phyloP scores from a whole-genome alignment of 371 early-diverging fungal species.

The Choanephora cucurbitarum region DNA sequence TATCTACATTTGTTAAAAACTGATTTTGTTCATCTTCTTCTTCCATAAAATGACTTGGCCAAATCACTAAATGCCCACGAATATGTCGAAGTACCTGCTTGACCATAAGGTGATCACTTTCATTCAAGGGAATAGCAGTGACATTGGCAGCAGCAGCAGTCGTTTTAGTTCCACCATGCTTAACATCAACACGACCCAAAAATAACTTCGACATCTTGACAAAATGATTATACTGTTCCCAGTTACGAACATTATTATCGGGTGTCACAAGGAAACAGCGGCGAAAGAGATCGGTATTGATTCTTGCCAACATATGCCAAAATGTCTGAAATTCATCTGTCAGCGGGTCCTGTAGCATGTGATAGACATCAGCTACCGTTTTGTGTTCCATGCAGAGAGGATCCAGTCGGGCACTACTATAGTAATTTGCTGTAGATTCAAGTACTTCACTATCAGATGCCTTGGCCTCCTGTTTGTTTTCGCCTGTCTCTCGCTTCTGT shows the following conservation, averaged over 20 bases:
- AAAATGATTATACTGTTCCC: slow-evolving; percentile 63
- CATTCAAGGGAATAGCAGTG: slow-evolving; percentile 11
- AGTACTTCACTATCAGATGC: neutral
- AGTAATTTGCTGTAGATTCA: slow-evolving; percentile 5
- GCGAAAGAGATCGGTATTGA: slow-evolving; percentile 60
- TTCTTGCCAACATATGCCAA: slow-evolving; percentile 56
- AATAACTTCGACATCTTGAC: slow-evolving; percentile 41
- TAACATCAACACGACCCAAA: slow-evolving; percentile 29
- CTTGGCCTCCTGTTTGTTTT: neutral
- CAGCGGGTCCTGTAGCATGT: slow-evolving; percentile 55
- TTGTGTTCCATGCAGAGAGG: neutral
- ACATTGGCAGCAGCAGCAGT: slow-evolving; percentile 24
- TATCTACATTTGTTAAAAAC: slow-evolving; percentile 50
- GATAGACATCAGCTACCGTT: slow-evolving; percentile 16
- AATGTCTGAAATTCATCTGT: slow-evolving; percentile 45
- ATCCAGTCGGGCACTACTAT: slow-evolving; percentile 10
- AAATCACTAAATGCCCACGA: slow-evolving; percentile 58
- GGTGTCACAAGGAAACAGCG: slow-evolving; percentile 69
- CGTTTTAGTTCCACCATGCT: slow-evolving; percentile 25
- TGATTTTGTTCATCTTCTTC: slow-evolving; percentile 52
- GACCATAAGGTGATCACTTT: slow-evolving; percentile 14
- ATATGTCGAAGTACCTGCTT: slow-evolving; percentile 39
- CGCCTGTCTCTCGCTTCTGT: neutral
- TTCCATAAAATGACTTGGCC: slow-evolving; percentile 59
- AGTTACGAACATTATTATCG: slow-evolving; percentile 67